Evolutionary conservation across 768 basidiomycete genomes (phyloP), one percentile per base, ranked within the genome.

Genomic region (Amanita thiersii): DNA sequence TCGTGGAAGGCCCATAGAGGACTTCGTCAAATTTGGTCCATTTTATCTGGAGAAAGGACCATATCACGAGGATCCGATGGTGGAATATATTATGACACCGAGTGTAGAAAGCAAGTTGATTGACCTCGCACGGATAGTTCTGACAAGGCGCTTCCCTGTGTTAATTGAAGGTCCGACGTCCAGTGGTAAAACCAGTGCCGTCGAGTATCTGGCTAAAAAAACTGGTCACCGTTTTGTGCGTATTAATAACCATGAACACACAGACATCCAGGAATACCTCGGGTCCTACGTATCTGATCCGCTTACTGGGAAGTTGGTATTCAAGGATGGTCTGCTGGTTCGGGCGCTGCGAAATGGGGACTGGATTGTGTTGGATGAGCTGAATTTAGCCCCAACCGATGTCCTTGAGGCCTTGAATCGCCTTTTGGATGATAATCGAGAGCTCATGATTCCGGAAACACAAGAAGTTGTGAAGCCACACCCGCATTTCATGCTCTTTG

Each of bases 241-340:
- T 29, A 97, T 99, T 71, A 99, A 99, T 66, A 99, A 99, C 54
- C 96, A 99, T 63, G 96, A 99, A 49, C 96, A 98, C 55, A 99
- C 96, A 4, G 96, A 99, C 56, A 96, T 99, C 37, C 96, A 99
- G 55, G 96, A 99, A 57, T 99, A 99, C 55, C 72, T 98, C 34
- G 96, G 96, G 2, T 91, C 91, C 0, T 99, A 99, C 55, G 79
- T 93, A 17, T 93, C 96, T 2, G 92, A 98, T 58, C 80, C 91
- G 5, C 56, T 73, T 10, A 89, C 91, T 0, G 96, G 96, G n/a
- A 93, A 90, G 60, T 74, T 98, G 11, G 79, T 88, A 6, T 98
- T 96, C 64, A 85, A 84, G 51, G 96, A 99, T 56, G 96, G 96
- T 6, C 65, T 99, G 0, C 73, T 99, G 17, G 90, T 98, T 7